These are phyloP conservation scores for Debaryomycetaceae sp. DNA, from an alignment of 1,139 yeast species.

Conservation along the genomic window DNA sequence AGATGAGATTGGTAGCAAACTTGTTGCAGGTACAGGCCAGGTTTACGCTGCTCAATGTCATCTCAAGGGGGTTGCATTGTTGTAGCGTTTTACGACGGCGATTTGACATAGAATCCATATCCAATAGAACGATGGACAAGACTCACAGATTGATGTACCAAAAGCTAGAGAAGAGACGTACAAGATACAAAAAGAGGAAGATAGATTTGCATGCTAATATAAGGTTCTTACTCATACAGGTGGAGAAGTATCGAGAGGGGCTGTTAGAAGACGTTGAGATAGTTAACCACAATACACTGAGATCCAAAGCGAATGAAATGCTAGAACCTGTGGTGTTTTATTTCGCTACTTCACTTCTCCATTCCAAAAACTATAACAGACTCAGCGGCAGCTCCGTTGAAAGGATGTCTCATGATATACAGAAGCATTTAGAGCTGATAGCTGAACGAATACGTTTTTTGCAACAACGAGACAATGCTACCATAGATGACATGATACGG, in stretches of 20 bases:
- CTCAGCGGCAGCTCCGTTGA: not conserved
- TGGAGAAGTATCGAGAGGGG: conserved; percentile 14
- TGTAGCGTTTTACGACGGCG: not conserved
- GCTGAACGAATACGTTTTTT: not conserved
- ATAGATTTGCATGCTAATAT: conserved; percentile 22
- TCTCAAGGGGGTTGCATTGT: not conserved
- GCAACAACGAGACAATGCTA: not conserved
- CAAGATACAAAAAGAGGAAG: conserved; percentile 13
- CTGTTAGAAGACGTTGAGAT: conserved; percentile 3
- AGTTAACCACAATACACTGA: conserved; percentile 3
- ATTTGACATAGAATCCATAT: conserved; percentile 1
- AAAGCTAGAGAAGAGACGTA: conserved; percentile 16
- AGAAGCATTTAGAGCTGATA: not conserved
- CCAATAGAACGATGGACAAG: conserved; percentile 18
- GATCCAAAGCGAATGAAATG: conserved; percentile 2
- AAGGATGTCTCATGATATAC: not conserved
- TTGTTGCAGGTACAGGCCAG: not conserved
- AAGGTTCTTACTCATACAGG: conserved; percentile 23
- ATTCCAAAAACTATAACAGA: not conserved
- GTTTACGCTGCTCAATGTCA: not conserved
- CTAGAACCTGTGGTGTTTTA: conserved; percentile 8
- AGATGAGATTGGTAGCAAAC: not conserved
- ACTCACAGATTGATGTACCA: conserved; percentile 23
- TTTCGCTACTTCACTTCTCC: conserved; percentile 3
- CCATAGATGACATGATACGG: not conserved